Percentiles rank a stretch among this genome's conserved stretches.
These are phyloP conservation scores for Allium sativum DNA, from an alignment of 106 monocot species.

Conservation along the genomic window DNA sequence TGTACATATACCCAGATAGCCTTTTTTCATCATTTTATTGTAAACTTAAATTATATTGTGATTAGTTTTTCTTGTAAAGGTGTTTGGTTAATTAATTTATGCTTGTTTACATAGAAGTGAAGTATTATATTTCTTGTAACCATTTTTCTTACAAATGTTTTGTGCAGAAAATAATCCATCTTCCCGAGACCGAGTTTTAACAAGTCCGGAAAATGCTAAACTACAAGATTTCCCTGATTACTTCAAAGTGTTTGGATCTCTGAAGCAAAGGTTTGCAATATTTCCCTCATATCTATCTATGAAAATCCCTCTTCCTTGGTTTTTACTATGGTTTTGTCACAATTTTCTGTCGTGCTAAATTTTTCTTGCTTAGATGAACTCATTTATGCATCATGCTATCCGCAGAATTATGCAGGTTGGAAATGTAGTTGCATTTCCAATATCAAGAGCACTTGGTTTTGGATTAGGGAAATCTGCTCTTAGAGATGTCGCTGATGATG, in stretches of 20 bases:
- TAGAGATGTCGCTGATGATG: constrained; percentile 2
- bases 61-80: no score
- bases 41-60: no score
- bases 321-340: background rate
- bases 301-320: background rate
- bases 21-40: no score
- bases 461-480: constrained; percentile 30
- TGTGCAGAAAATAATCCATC: constrained; percentile 84
- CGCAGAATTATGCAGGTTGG: constrained; percentile 67
- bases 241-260: constrained; percentile 50
- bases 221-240: constrained; percentile 85
- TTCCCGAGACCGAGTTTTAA: constrained; percentile 58
- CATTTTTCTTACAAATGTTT: no score
- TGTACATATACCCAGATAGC: no score
- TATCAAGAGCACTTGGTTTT: constrained; percentile 60
- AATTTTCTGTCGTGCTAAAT: background rate
- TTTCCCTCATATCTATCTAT: background rate
- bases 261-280: constrained; percentile 38
- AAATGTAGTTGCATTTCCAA: constrained; percentile 81
- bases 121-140: no score
- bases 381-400: background rate
- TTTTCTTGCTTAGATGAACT: no score
- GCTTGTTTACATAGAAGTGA: no score
- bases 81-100: no score
- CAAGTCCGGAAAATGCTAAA: constrained; percentile 81